Evolutionary conservation across 805 yeast species (phyloP).

Genomic region (Saccharomycopsis fibuligera): DNA sequence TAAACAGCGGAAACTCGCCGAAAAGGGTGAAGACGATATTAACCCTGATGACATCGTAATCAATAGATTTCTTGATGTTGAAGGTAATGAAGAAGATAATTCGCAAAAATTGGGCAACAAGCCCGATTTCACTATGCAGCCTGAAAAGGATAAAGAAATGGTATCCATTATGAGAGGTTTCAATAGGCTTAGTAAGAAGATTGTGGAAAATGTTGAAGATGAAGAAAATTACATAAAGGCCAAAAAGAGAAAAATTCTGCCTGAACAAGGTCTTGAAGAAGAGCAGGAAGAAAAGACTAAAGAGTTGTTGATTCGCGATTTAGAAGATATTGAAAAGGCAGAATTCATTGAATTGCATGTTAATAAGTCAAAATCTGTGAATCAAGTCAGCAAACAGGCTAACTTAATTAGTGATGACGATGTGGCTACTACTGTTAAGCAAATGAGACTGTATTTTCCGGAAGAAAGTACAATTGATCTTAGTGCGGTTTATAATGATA

Average conservation of each 20-base stretch:
- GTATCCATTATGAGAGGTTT: conserved; percentile 75
- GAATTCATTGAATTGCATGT: conserved; percentile 48
- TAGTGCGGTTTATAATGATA: conserved; percentile 21
- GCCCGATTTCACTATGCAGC: conserved; percentile 86
- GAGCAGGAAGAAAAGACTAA: conserved; percentile 34
- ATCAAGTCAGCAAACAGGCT: not conserved
- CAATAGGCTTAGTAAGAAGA: conserved; percentile 79
- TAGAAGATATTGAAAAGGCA: conserved; percentile 40
- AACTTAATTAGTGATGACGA: not conserved
- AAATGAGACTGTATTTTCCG: conserved; percentile 3
- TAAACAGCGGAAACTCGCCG: conserved; percentile 11
- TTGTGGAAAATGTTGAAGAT: conserved; percentile 53
- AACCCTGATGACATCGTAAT: conserved; percentile 31
- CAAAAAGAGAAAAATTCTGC: conserved; percentile 21
- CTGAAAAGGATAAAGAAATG: conserved; percentile 43
- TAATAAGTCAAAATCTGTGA: conserved; percentile 16
- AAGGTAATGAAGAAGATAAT: conserved; percentile 77
- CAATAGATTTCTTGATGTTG: conserved; percentile 65
- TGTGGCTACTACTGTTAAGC: not conserved
- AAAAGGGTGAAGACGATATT: conserved; percentile 26
- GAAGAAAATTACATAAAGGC: conserved; percentile 33
- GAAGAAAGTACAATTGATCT: conserved; percentile 9
- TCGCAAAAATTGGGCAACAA: conserved; percentile 68
- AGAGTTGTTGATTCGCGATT: conserved; percentile 45
- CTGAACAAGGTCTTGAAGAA: conserved; percentile 31